Evolutionary conservation across 331 rosid genomes (phyloP), one percentile per base, ranked within the genome.

Genomic region (Rosa hybrid): DNA sequence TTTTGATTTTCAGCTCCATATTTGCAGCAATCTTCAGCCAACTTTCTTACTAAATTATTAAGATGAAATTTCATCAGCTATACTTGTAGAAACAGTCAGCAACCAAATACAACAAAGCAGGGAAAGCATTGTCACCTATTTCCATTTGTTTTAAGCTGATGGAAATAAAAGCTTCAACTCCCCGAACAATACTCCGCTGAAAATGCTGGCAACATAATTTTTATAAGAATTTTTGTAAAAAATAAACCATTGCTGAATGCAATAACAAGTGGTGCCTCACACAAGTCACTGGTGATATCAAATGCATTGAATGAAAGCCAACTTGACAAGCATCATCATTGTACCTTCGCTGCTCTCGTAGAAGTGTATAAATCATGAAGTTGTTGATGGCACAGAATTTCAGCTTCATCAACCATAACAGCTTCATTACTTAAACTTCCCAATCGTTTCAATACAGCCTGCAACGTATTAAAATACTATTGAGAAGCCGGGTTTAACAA

Each of bases 161-260:
- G 70, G 98, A 86, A 27, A 83, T 82, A 65, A 90, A 84, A 63
- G 92, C 92, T 84, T 91, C 98, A 44, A 91, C 82, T 38, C 97
- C 97, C 67, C 94, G 98, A 76, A 91, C 97, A 78, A 91, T 83
- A 84, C 86, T 90, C 86, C 94, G 91, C 84, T 94, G 98, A 80
- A 92, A 94, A 88, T 91, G 91, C 98, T 94, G 94, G 23, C 70
- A 23, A 60, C 8, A 5, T 62, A 85, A 16, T 69, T 3, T 68
- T 71, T 38, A 79, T 86, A 70, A 83, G 80, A 82, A 39, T 7
- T 46, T 46, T 39, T 11, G 72, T 72, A 75, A 80, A 12, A 12
- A 76, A 1, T 54, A 72, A 65, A 79, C 53, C 74, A 74, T 49
- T 27, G 18, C 27, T 56, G 39, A 39, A 79, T 42, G 46, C 23